phyloP scores from a whole-genome alignment of 495 filamentous ascomycete genomes.

The Usnea hakonensis region DNA sequence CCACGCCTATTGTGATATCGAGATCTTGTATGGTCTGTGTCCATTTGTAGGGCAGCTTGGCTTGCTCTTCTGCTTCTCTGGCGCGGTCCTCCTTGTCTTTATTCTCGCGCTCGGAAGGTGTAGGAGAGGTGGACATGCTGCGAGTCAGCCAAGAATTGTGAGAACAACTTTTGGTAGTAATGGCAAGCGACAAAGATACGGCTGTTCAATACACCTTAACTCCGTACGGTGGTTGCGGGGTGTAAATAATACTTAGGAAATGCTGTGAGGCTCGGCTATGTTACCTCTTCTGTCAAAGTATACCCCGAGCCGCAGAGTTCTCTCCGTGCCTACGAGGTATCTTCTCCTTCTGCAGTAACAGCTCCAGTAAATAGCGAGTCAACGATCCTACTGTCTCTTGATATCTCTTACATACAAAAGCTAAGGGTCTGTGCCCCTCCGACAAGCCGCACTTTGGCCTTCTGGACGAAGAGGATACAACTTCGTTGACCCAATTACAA shows the following conservation, averaged over 20 bases:
- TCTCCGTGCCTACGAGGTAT: too few relatives aligned
- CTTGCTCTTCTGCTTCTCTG: conserved; percentile 81
- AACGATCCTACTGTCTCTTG: too few relatives aligned
- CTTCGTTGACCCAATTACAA: background rate
- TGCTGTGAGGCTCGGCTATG: background rate
- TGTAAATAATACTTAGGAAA: too few relatives aligned
- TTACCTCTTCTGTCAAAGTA: background rate
- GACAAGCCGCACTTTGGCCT: too few relatives aligned
- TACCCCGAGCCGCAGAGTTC: too few relatives aligned
- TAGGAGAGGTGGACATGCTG: conserved; percentile 39
- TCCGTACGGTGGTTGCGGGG: too few relatives aligned
- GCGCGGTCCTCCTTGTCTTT: conserved; percentile 62
- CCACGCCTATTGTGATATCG: conserved; percentile 69
- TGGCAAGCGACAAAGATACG: background rate
- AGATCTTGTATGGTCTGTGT: conserved; percentile 89
- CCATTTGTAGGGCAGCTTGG: conserved; percentile 93
- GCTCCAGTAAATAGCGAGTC: too few relatives aligned
- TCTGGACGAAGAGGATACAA: too few relatives aligned
- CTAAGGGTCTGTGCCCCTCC: too few relatives aligned
- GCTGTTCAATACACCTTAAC: too few relatives aligned
- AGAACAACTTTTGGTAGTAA: background rate
- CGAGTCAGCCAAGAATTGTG: background rate
- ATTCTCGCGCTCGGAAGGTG: conserved; percentile 40
- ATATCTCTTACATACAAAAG: too few relatives aligned
- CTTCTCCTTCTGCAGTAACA: too few relatives aligned